These are phyloP conservation scores for Meripilus lineatus DNA, from an alignment of 1,284 basidiomycete species.

Conservation along the genomic window DNA sequence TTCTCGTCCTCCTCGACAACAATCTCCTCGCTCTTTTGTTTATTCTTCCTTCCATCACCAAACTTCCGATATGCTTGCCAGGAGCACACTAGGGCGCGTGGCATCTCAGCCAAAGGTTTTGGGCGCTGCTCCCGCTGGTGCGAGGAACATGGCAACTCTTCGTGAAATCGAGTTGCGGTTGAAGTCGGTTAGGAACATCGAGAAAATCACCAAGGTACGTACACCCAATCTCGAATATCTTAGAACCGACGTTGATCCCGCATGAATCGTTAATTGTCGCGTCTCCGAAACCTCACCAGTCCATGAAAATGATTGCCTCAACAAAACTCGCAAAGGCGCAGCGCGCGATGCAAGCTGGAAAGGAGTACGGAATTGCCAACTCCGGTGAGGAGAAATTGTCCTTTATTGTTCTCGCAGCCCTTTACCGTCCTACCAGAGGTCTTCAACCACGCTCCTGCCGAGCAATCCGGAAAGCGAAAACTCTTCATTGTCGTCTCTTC, in stretches of 20 bases:
- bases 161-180: slow-evolving; percentile 95
- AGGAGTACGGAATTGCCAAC: slow-evolving; percentile 93
- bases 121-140: slow-evolving; percentile 57
- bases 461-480: slow-evolving; percentile 63
- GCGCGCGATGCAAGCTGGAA: slow-evolving; percentile 91
- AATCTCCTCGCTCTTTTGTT: slow-evolving; percentile 23
- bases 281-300: slow-evolving; percentile 42
- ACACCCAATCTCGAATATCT: background rate
- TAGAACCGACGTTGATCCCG: background rate
- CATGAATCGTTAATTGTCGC: background rate
- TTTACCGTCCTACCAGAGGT: slow-evolving; percentile 56
- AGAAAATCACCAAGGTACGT: slow-evolving; percentile 97
- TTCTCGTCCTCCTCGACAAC: slow-evolving; percentile 14
- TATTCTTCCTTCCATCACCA: slow-evolving; percentile 11
- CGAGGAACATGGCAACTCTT: slow-evolving; percentile 93
- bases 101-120: slow-evolving; percentile 51
- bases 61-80: slow-evolving; percentile 44
- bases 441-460: slow-evolving; percentile 67
- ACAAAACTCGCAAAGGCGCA: slow-evolving; percentile 96
- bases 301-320: slow-evolving; percentile 99
- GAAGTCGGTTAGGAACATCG: slow-evolving; percentile 97
- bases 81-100: slow-evolving; percentile 63
- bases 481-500: slow-evolving; percentile 94
- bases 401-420: slow-evolving; percentile 1
- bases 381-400: slow-evolving; percentile 56